Conservation (phyloP, 768 basidiomycete species). For the Crepidotus variabilis region DNA sequence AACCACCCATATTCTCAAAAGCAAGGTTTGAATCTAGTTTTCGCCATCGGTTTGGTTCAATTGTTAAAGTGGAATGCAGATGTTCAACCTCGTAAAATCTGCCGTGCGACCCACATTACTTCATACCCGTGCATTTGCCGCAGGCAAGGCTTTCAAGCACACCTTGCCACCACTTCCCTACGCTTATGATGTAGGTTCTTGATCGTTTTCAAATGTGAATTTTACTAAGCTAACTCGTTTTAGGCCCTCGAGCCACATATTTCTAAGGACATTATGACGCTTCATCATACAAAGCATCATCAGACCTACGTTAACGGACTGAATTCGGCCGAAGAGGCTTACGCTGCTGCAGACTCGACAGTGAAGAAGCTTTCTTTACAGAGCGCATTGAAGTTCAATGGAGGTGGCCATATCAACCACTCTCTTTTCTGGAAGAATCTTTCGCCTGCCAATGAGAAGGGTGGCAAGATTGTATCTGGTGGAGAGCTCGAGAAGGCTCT, state of each 20-base stretch:
- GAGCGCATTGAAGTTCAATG: slow-evolving; percentile 93
- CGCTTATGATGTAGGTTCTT: slow-evolving; percentile 23
- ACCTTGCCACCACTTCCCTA: slow-evolving; percentile 25
- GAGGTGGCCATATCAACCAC: slow-evolving; percentile 98
- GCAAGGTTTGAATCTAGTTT: too few relatives aligned
- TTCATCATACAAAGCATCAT: slow-evolving; percentile 91
- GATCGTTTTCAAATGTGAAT: neutral
- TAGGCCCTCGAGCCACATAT: slow-evolving; percentile 92
- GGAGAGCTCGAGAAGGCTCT: slow-evolving; percentile 77
- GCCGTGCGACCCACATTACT: slow-evolving; percentile 36
- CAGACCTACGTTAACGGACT: slow-evolving; percentile 93
- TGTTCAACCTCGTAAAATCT: slow-evolving; percentile 48
- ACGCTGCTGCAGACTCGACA: slow-evolving; percentile 57
- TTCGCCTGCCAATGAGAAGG: slow-evolving; percentile 62
- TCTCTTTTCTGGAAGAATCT: slow-evolving; percentile 98
- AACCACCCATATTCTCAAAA: too few relatives aligned
- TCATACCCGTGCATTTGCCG: slow-evolving; percentile 38
- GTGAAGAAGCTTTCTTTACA: slow-evolving; percentile 83
- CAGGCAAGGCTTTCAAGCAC: slow-evolving; percentile 24
- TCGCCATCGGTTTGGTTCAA: too few relatives aligned
- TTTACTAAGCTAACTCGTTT: neutral
- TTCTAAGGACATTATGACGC: slow-evolving; percentile 86
- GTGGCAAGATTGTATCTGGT: slow-evolving; percentile 53
- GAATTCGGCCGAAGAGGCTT: slow-evolving; percentile 89
- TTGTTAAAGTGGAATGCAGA: slow-evolving; percentile 12